A percentile compares a stretch with the other conserved stretches of the same genome.
Evolutionary conservation across 176 grass and related monocot genomes (phyloP).

Genomic region (Chrysopogon serrulatus): DNA sequence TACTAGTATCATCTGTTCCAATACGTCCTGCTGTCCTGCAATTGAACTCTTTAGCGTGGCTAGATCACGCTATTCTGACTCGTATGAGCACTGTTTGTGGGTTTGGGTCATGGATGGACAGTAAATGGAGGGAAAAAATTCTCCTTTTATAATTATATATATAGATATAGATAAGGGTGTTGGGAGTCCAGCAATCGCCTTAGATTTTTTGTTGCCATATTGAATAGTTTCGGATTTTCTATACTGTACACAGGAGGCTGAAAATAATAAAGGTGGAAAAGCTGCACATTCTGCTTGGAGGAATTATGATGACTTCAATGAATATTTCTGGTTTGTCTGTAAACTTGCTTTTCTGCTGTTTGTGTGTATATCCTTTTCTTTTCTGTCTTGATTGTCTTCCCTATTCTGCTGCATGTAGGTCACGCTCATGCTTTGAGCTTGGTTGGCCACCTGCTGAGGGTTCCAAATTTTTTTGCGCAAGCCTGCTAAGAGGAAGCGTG

Average conservation of each 20-base stretch:
- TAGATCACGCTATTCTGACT: neutral
- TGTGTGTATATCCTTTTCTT: constrained; percentile 4
- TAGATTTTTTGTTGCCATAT: neutral
- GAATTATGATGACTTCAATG: constrained; percentile 99
- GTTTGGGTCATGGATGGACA: no score
- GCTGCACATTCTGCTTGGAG: constrained; percentile 88
- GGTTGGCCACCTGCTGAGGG: constrained; percentile 59
- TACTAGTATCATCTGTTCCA: neutral
- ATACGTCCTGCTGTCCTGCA: neutral
- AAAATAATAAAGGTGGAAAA: constrained; percentile 69
- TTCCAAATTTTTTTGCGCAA: constrained; percentile 76
- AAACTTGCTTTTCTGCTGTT: constrained; percentile 3
- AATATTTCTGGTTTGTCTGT: constrained; percentile 86
- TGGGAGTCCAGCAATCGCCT: neutral
- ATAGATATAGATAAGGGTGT: neutral
- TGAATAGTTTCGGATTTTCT: constrained; percentile 13
- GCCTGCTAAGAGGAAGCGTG: constrained; percentile 74
- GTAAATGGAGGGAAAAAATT: no score
- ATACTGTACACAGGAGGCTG: constrained; percentile 64
- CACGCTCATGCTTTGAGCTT: constrained; percentile 64
- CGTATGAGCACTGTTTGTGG: no score
- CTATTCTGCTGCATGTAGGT: constrained; percentile 48
- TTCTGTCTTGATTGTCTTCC: neutral
- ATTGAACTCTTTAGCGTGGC: no score
- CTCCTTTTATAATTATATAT: neutral